phyloP scores from a whole-genome alignment of 306 rosid species.

The Quercus robur region DNA sequence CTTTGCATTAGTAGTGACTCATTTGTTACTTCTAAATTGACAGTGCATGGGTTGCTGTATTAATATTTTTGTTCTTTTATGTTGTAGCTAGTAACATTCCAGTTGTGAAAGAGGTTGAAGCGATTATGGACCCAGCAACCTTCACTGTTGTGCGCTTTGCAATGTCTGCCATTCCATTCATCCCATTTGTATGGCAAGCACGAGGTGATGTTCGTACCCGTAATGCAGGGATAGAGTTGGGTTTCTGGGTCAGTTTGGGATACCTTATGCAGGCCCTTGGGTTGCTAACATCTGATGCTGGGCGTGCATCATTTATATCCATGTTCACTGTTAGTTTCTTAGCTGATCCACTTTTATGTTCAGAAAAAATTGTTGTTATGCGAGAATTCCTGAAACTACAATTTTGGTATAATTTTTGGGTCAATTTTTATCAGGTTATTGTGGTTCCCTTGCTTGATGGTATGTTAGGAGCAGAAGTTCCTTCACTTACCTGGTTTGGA shows the following conservation, averaged over 20 bases:
- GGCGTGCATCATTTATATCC: constrained; percentile 64
- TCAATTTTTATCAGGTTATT: constrained; percentile 45
- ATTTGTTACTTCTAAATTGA: neutral
- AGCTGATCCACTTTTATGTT: neutral
- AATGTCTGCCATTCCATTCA: constrained; percentile 57
- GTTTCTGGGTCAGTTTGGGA: constrained; percentile 78
- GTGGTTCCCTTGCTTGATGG: constrained; percentile 88
- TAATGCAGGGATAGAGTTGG: constrained; percentile 77
- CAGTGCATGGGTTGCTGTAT: neutral
- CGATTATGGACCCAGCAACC: constrained; percentile 58
- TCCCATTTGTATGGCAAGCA: constrained; percentile 55
- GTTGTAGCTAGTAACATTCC: constrained; percentile 69
- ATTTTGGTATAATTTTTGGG: constrained; percentile 15
- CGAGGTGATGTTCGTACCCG: constrained; percentile 43
- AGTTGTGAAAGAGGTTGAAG: constrained; percentile 74
- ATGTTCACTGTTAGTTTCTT: constrained; percentile 55
- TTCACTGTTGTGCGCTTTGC: constrained; percentile 71
- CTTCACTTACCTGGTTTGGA: constrained; percentile 75
- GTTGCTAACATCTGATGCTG: constrained; percentile 75
- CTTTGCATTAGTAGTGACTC: neutral
- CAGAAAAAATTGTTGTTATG: neutral
- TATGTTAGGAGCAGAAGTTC: constrained; percentile 58
- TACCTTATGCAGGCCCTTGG: constrained; percentile 80
- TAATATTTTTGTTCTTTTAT: neutral
- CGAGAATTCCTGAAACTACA: constrained; percentile 29